phyloP scores from a whole-genome alignment of 805 yeast genomes.

The Yarrowia sp. region DNA sequence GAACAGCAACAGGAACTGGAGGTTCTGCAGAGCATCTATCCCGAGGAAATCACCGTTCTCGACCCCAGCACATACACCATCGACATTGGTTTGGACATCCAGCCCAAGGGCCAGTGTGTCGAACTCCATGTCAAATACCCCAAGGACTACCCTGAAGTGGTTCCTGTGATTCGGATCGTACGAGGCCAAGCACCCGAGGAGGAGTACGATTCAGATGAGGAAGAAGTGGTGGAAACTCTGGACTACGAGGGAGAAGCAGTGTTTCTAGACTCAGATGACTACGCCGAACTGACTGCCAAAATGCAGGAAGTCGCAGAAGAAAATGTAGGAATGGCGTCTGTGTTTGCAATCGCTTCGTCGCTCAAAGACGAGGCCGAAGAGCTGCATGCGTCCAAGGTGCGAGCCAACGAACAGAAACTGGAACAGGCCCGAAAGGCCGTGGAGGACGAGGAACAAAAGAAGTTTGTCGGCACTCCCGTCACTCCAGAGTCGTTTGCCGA shows the following conservation, averaged over 20 bases:
- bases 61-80: slow-evolving; percentile 49
- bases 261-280: slow-evolving; percentile 43
- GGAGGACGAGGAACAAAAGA: slow-evolving; percentile 82
- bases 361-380: slow-evolving; percentile 80
- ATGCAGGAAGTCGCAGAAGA: slow-evolving; percentile 52
- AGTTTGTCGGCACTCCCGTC: slow-evolving; percentile 87
- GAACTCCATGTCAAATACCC: slow-evolving; percentile 67
- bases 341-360: slow-evolving; percentile 72
- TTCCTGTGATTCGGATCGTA: slow-evolving; percentile 54
- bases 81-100: slow-evolving; percentile 62
- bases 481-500: slow-evolving; percentile 66
- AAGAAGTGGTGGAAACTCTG: slow-evolving; percentile 48
- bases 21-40: slow-evolving; percentile 85
- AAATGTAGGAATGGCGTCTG: slow-evolving; percentile 86
- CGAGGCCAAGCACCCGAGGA: slow-evolving; percentile 43
- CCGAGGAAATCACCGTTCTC: slow-evolving; percentile 66
- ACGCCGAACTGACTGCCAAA: slow-evolving; percentile 29
- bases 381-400: slow-evolving; percentile 57
- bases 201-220: slow-evolving; percentile 42
- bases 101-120: slow-evolving; percentile 52
- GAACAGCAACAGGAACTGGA: slow-evolving; percentile 90
- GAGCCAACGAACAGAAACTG: slow-evolving; percentile 50
- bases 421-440: slow-evolving; percentile 57
- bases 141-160: slow-evolving; percentile 73
- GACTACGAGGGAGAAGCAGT: slow-evolving; percentile 43